Conservation (phyloP, 2,329 filamentous ascomycete genomes). For the Didymella sp. region DNA sequence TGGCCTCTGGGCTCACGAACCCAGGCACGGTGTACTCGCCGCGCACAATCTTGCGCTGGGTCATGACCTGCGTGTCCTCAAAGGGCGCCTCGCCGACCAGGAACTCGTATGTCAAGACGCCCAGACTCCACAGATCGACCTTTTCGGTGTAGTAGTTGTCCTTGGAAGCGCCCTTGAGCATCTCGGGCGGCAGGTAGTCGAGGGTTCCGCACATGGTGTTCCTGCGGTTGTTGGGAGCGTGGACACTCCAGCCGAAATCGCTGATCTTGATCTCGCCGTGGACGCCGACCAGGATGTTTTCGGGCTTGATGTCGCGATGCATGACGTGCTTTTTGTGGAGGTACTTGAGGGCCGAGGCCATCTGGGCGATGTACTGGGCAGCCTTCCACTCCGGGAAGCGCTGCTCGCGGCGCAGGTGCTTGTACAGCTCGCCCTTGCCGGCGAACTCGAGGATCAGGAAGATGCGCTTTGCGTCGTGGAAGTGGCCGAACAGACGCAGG, state of each 20-base stretch:
- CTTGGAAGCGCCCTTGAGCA: slow-evolving; percentile 81
- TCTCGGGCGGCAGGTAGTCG: slow-evolving; percentile 97
- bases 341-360: slow-evolving; percentile 88
- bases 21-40: slow-evolving; percentile 92
- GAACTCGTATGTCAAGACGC: slow-evolving; percentile 95
- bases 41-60: slow-evolving; percentile 83
- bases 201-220: slow-evolving; percentile 97
- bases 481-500: slow-evolving; percentile 82
- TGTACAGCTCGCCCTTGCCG: slow-evolving; percentile 85
- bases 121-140: slow-evolving; percentile 94
- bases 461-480: slow-evolving; percentile 86
- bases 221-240: slow-evolving; percentile 91
- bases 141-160: slow-evolving; percentile 95
- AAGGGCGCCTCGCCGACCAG: slow-evolving; percentile 95
- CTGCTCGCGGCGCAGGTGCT: slow-evolving; percentile 79
- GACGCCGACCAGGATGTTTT: slow-evolving; percentile 95
- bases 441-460: slow-evolving; percentile 89
- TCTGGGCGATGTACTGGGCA: slow-evolving; percentile 86
- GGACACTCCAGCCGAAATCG: slow-evolving; percentile 98
- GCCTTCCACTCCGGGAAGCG: slow-evolving; percentile 87
- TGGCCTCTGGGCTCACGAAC: slow-evolving; percentile 89
- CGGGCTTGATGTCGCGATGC: slow-evolving; percentile 96
- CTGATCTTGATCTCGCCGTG: slow-evolving; percentile 99
- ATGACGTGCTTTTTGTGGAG: slow-evolving; percentile 97
- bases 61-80: slow-evolving; percentile 94